These are phyloP conservation scores for Arthrobotrys iridis DNA, from an alignment of 2,329 filamentous ascomycete species.

Conservation along the genomic window DNA sequence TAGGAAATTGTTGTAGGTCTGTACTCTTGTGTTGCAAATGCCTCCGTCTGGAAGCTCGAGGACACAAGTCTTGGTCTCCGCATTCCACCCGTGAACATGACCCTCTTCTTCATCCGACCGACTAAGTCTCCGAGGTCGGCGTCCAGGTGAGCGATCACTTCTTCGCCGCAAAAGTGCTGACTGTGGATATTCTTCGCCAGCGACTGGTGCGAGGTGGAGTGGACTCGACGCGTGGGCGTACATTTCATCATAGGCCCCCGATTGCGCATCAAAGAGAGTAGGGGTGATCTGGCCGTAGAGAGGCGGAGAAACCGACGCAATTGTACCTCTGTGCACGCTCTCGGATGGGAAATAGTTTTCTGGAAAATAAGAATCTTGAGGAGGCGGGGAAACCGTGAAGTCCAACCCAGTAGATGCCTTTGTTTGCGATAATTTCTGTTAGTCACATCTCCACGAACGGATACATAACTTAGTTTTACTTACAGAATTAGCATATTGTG, in stretches of 20 bases:
- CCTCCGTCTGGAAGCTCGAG: slow-evolving; percentile 39
- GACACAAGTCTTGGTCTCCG: slow-evolving; percentile 35
- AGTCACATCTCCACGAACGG: neutral
- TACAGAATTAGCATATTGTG: slow-evolving; percentile 32
- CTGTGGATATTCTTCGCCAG: slow-evolving; percentile 37
- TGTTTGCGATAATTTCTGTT: neutral
- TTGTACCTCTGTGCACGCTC: slow-evolving; percentile 7
- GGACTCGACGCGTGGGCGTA: slow-evolving; percentile 33
- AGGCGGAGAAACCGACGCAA: slow-evolving; percentile 35
- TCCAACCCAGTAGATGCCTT: slow-evolving; percentile 35
- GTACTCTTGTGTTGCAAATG: slow-evolving; percentile 42
- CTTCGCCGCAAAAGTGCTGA: slow-evolving; percentile 40
- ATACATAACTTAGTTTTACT: neutral
- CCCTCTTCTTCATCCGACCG: slow-evolving; percentile 52
- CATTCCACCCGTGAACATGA: slow-evolving; percentile 44
- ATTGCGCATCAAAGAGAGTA: slow-evolving; percentile 23
- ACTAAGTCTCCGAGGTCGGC: slow-evolving; percentile 39
- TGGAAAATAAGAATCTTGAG: slow-evolving; percentile 48
- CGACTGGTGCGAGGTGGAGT: slow-evolving; percentile 38
- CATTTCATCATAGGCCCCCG: slow-evolving; percentile 43
- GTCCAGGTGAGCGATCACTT: slow-evolving; percentile 46
- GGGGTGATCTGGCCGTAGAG: slow-evolving; percentile 23
- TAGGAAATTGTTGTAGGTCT: slow-evolving; percentile 52
- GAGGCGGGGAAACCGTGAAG: slow-evolving; percentile 46
- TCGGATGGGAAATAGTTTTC: slow-evolving; percentile 46